These are phyloP conservation scores for Sphagnum fallax DNA, from an alignment of 228 moss, liverwort and hornwort genomes.

Conservation along the genomic window DNA sequence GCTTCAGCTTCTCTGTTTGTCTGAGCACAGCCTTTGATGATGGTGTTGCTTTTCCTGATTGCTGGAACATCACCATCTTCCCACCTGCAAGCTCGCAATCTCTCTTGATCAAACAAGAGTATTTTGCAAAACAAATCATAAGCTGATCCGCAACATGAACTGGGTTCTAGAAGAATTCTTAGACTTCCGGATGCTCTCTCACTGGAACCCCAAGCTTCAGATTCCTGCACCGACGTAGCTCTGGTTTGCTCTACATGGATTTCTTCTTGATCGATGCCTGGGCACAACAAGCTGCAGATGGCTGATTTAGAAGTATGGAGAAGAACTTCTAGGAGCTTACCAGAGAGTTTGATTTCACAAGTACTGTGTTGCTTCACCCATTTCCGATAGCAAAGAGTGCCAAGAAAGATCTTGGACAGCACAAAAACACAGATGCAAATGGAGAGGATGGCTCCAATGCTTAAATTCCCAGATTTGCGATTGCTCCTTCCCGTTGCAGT, in stretches of 20 bases:
- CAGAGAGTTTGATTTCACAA: constrained; percentile 50
- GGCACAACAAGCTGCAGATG: too few species aligned
- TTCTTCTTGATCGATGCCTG: neutral
- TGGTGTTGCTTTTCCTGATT: constrained; percentile 41
- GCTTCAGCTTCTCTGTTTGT: constrained; percentile 45
- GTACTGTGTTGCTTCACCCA: constrained; percentile 25
- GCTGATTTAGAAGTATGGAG: neutral
- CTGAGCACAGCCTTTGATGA: constrained; percentile 36
- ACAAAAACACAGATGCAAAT: constrained; percentile 36
- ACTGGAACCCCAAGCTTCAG: neutral
- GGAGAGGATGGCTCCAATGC: constrained; percentile 31
- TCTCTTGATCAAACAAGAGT: constrained; percentile 5
- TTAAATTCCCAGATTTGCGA: constrained; percentile 1
- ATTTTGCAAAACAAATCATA: neutral
- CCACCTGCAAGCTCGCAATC: constrained; percentile 22
- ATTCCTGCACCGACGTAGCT: neutral
- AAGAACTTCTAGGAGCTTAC: constrained; percentile 8
- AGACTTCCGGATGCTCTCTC: neutral
- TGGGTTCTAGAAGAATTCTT: neutral
- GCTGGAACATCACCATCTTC: constrained; percentile 55
- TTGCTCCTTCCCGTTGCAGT: neutral
- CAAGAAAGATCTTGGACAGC: constrained; percentile 42
- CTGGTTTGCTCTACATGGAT: neutral
- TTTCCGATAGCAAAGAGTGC: constrained; percentile 40
- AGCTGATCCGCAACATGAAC: neutral